Conservation (phyloP, 495 filamentous ascomycete genomes). For the Talaromyces nanjingensis region DNA sequence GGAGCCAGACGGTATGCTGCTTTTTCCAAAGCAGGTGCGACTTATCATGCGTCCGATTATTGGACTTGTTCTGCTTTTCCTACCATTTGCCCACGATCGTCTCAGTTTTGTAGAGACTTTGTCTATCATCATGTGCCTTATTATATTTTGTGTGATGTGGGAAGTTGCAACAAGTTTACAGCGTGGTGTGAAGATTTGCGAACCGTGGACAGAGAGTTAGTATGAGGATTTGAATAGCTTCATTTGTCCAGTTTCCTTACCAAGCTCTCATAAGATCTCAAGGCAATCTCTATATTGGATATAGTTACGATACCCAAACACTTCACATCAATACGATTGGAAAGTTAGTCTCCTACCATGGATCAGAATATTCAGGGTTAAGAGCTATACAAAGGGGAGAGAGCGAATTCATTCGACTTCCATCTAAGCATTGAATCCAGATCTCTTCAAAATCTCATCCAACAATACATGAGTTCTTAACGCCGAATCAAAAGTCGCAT, state of each 20-base stretch:
- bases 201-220: background rate
- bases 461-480: slow-evolving; percentile 1
- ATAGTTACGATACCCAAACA: no score
- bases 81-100: background rate
- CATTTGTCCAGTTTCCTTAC: no score
- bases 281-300: no score
- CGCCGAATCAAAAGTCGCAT: slow-evolving; percentile 29
- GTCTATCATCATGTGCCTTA: slow-evolving; percentile 3
- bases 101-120: background rate
- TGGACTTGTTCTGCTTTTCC: background rate
- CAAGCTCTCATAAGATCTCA: no score
- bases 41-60: slow-evolving; percentile 4
- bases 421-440: background rate
- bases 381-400: background rate
- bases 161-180: no score
- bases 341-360: no score
- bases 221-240: no score
- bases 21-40: background rate
- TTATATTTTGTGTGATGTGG: slow-evolving; percentile 2
- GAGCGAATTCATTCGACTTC: background rate
- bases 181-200: background rate
- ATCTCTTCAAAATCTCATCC: slow-evolving; percentile 1
- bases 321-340: no score
- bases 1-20: background rate
- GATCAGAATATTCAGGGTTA: no score